Base-by-base conservation (phyloP, 805 yeast species). In the Yarrowia osloensis region DNA sequence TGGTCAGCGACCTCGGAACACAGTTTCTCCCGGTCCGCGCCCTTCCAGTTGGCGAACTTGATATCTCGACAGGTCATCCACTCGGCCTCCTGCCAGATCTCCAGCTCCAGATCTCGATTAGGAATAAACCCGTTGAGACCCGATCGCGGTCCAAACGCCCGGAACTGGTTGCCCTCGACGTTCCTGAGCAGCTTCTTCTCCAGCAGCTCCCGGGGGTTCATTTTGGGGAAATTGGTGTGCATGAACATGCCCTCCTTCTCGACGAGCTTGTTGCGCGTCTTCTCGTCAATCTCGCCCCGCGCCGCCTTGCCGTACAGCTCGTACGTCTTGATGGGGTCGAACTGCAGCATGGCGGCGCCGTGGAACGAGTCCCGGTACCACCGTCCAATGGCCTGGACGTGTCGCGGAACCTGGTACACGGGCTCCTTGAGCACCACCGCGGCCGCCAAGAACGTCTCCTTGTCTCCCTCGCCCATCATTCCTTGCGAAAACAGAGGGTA, bases 341-440 rank as follows among this genome's bases (percentile, higher is more conserved):
- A 85, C 75, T 90, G 96, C 5, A 88, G 87, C 91, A 90, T 90
- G 2, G 89, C 90, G 11, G 87, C 84, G 19, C 93, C 94, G 5
- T 55, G 67, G 73, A 82, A 88, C 9, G 78, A 79, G 13, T 75
- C 77, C 55, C 76, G 75, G 65, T 71, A 71, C 70, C 78, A 75
- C 2, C 55, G 54, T 11, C 85, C 85, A 59, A 79, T 74, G 1
- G 81, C 75, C 11, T 74, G 73, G 0, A 80, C 78, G 29, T 74
- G 73, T 1, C 77, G 71, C 67, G 77, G 75, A 4, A 84, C 82
- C 70, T 84, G 84, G 72, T 87, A 89, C 70, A 80, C 87, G 5
- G 86, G 81, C 59, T 88, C 83, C 40, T 79, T 78, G 67, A 88
- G 76, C 1, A 88, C 89, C 66, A 83, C 84, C 6, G 91, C 88